Evolutionary conservation across 2,329 filamentous ascomycete genomes (phyloP).

Genomic region (Fusarium pseudocircinatum): DNA sequence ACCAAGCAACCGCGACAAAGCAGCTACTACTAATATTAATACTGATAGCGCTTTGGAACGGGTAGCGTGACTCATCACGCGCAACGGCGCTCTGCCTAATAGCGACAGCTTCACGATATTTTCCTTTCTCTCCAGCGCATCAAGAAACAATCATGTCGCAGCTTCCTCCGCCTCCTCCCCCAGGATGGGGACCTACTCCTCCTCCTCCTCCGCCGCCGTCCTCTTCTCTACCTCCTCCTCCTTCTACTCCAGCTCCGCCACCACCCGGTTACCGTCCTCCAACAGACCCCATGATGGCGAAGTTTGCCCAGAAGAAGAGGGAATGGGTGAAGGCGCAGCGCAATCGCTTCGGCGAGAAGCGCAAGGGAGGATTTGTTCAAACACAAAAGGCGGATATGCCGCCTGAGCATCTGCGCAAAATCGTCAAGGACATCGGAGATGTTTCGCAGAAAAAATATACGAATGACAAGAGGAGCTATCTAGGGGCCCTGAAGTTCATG

Average conservation of each 20-base stretch:
- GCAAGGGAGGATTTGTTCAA: slow-evolving; percentile 95
- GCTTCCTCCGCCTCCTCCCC: slow-evolving; percentile 65
- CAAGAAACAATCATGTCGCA: slow-evolving; percentile 58
- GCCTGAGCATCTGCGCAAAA: slow-evolving; percentile 96
- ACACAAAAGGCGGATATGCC: slow-evolving; percentile 99
- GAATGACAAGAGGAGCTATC: slow-evolving; percentile 96
- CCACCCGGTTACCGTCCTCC: slow-evolving; percentile 86
- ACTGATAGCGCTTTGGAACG: slow-evolving; percentile 21
- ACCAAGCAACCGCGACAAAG: slow-evolving; percentile 9
- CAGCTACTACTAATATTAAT: slow-evolving; percentile 9
- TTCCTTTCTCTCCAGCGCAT: slow-evolving; percentile 40
- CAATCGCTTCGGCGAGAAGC: slow-evolving; percentile 95
- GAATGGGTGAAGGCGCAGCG: slow-evolving; percentile 95
- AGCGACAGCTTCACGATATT: slow-evolving; percentile 40
- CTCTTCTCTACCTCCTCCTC: slow-evolving; percentile 66
- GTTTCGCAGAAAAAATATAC: slow-evolving; percentile 99
- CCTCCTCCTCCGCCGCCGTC: slow-evolving; percentile 66
- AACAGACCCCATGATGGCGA: slow-evolving; percentile 84
- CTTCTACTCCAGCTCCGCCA: slow-evolving; percentile 72
- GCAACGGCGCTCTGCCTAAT: slow-evolving; percentile 49
- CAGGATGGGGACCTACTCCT: slow-evolving; percentile 68
- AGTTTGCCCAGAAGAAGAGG: slow-evolving; percentile 98
- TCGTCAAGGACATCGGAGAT: slow-evolving; percentile 97
- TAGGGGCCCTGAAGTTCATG: slow-evolving; percentile 99
- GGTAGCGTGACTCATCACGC: slow-evolving; percentile 48